Conservation (phyloP, 2,329 filamentous ascomycete genomes). For the Chalaropsis ovoidea region DNA sequence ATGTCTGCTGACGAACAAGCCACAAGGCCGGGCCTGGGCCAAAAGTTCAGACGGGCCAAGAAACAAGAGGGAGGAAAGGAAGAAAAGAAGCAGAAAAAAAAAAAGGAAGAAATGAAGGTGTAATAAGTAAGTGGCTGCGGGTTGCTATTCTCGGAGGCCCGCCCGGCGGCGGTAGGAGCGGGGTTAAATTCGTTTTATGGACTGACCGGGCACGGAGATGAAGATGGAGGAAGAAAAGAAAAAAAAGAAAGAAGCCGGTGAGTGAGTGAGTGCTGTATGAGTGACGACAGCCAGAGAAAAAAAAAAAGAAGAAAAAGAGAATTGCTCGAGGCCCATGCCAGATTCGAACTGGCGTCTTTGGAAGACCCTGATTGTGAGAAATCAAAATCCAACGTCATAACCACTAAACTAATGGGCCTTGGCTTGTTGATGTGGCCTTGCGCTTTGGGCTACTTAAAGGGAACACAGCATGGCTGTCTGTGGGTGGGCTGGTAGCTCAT, state of each 20-base stretch:
- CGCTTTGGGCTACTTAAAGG: neutral
- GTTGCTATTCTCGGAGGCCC: neutral
- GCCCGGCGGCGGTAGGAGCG: neutral
- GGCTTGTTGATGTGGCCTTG: neutral
- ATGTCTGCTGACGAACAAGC: too few relatives aligned
- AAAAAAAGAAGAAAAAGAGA: slow-evolving; percentile 20
- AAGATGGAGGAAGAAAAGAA: neutral
- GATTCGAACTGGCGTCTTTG: slow-evolving; percentile 25
- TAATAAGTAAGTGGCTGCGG: too few relatives aligned
- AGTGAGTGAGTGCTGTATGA: too few relatives aligned
- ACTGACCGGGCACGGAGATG: neutral
- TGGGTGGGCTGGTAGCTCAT: too few relatives aligned
- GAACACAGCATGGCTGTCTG: too few relatives aligned
- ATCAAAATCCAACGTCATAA: slow-evolving; percentile 26
- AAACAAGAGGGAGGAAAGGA: slow-evolving; percentile 20
- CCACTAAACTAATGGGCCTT: slow-evolving; percentile 25
- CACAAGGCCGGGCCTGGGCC: too few relatives aligned
- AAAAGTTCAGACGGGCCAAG: neutral
- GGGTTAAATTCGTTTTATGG: neutral
- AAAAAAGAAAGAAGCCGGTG: neutral
- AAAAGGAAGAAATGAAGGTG: neutral
- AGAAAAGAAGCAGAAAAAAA: slow-evolving; percentile 22
- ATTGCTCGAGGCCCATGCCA: slow-evolving; percentile 18
- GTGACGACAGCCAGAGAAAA: slow-evolving; percentile 26
- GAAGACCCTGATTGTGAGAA: slow-evolving; percentile 22